Evolutionary conservation across 2,329 filamentous ascomycete genomes (phyloP), one percentile per base, ranked within the genome.

Genomic region (Fusarium vanettenii): DNA sequence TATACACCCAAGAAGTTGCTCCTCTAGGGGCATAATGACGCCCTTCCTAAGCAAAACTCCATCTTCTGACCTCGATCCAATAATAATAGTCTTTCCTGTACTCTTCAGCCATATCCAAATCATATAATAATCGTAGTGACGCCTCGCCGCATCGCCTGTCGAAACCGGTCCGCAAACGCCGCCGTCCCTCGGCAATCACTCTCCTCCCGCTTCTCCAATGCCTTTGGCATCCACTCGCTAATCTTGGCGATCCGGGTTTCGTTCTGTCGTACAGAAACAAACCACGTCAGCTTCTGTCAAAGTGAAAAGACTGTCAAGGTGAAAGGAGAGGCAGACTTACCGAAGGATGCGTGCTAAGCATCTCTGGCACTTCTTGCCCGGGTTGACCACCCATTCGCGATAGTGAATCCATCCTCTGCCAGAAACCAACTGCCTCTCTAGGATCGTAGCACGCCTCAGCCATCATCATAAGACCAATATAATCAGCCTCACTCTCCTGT

Each of bases 381-480:
- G 41, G 41, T 22, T 48, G 43, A 9, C 43, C 83, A 3, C 76
- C 79, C 16, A 67, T 64, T 29, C 85, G 76, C 57, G 84, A 85
- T 4, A 83, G 80, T 43, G 81, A 80, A 72, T 93, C 90, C 91
- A 94, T 94, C 60, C 91, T 84, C 79, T 87, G 82, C 92, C 91
- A 94, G 69, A 95, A 90, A 0, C 85, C 86, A 50, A 92, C 85
- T 0, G 93, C 93, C 70, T 90, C 89, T 14, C 87, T 83, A 1
- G 94, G 94, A 71, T 94, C 87, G 80, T 93, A 95, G 83, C 94
- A 95, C 29, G 92, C 92, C 83, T 94, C 90, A 0, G 93, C 90
- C 92, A 95, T 95, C 88, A 95, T 93, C 88, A 95, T 90, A 37
- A 95, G 82, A 0, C 94, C 94, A 57, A 95, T 94, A 77, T 93